Evolutionary conservation across 352 stramenopile genomes (phyloP), one percentile per base, ranked within the genome.

Genomic region (Aphanomyces invadans): DNA sequence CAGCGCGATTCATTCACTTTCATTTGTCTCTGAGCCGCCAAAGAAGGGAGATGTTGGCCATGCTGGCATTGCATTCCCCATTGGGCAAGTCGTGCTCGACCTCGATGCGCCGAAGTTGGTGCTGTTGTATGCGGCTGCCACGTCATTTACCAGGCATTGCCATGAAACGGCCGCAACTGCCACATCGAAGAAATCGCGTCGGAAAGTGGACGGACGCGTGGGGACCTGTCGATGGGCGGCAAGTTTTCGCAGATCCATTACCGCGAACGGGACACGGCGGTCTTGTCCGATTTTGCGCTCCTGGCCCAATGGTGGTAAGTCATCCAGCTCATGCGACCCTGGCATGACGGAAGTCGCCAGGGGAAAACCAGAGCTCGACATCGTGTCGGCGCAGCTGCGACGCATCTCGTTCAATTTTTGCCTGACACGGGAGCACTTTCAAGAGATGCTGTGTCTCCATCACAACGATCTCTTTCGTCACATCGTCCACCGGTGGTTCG

Each of bases 231-330:
- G 15, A 90, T 90, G 82, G 80, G 82, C 28, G 80, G 82, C 12
- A 75, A 78, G 31, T 89, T 90, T 71, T 87, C 80, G 12, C 80
- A 86, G 4, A 78, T 89, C 62, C 79, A 90, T 71, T 90, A 89
- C 62, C 79, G 82, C 26, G 76, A 83, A 52, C 79, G 86, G 51
- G 82, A 90, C 65, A 80, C 79, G 0, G 76, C 78, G 4, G 77
- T 89, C 21, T 49, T 89, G 28, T 70, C 74, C 28, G 74, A 84
- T 42, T 86, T 89, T 68, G 62, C 83, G 53, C 70, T 88, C 31
- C 76, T 90, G 56, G 83, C 78, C 17, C 79, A 88, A 76, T 77
- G 79, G 32, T 90, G 79, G 82, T 87, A 44, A 45, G 67, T 42
- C 15, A 42, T 42, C 36, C 36, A 42, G 32, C n/a, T n/a, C 9